phyloP scores from a whole-genome alignment of 768 basidiomycete genomes.

The Lentinula lateritia region DNA sequence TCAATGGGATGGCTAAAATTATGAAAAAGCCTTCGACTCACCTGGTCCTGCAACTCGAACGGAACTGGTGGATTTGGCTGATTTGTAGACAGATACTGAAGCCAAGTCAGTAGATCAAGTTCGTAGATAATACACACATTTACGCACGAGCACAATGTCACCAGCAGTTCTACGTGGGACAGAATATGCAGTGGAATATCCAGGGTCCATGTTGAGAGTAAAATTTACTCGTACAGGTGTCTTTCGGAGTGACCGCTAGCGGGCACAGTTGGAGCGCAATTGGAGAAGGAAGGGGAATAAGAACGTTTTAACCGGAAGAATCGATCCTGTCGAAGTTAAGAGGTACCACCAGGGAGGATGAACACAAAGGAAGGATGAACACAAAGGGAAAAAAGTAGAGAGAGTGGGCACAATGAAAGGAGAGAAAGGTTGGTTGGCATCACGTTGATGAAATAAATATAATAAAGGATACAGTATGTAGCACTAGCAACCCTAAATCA shows the following conservation, averaged over 20 bases:
- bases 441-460: not conserved
- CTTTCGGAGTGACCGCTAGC: slow-evolving; percentile 3
- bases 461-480: not conserved
- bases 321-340: slow-evolving; percentile 19
- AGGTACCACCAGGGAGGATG: slow-evolving; percentile 1
- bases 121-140: not conserved
- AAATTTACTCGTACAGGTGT: not conserved
- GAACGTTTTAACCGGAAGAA: slow-evolving; percentile 8
- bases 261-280: not conserved
- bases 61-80: slow-evolving; percentile 26
- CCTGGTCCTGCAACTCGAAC: slow-evolving; percentile 31
- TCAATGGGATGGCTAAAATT: not conserved
- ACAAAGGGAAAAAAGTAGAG: slow-evolving; percentile 2
- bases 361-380: not conserved
- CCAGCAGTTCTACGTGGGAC: slow-evolving; percentile 4
- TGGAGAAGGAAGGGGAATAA: slow-evolving; percentile 7
- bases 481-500: not conserved
- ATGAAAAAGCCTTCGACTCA: slow-evolving; percentile 13
- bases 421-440: not conserved
- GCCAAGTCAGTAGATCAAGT: not conserved
- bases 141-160: slow-evolving; percentile 20
- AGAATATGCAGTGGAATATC: slow-evolving; percentile 4
- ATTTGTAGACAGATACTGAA: slow-evolving; percentile 27
- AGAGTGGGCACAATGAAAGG: slow-evolving; percentile 8
- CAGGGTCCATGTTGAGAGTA: slow-evolving; percentile 1